Evolutionary conservation across 352 stramenopile species (phyloP), one percentile per base, ranked within the genome.

Genomic region (Pythium angustatum): DNA sequence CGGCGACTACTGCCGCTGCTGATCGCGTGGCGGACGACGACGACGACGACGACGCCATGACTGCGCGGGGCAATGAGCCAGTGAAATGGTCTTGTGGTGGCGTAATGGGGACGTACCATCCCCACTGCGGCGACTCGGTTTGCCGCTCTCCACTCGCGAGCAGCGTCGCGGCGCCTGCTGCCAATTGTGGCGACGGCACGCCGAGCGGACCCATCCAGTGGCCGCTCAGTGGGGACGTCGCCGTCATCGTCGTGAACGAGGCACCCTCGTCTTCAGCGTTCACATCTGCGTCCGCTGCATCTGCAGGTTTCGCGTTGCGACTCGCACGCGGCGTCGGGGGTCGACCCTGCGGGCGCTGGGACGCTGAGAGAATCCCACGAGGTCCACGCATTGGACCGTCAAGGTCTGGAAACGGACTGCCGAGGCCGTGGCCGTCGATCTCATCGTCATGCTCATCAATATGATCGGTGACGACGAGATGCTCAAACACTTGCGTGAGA

Each of bases 81-180:
- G 52, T 33, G 7, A 68, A 62, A 26, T 84, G 72, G 61, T 94
- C 86, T 48, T 90, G 80, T 19, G 87, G 87, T 10, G 87, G 87
- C 48, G 87, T 93, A 61, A 93, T 95, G 9, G 87, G 73, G 10
- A 95, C 87, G 45, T 95, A 95, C 85, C 84, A 95, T 2, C 87
- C 87, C 85, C 87, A 95, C 64, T 95, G 87, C 30, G 85, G 87
- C 40, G 83, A 92, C 66, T 90, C 83, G 10, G 76, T 81, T 53
- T 89, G 76, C 40, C 72, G 47, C 10, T 76, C 66, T 17, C 34
- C 73, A 44, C 0, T 31, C 45, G 36, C 14, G 3, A 21, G n/a
- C n/a, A 43, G 41, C 28, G 41, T 43, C 21, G 54, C 22, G 2
- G 36, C 30, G 43, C 54, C 54, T 31, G 21, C 4, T 8, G 31